Evolutionary conservation across 1,284 basidiomycete species (phyloP).

Genomic region (Apiotrichum laibachii): DNA sequence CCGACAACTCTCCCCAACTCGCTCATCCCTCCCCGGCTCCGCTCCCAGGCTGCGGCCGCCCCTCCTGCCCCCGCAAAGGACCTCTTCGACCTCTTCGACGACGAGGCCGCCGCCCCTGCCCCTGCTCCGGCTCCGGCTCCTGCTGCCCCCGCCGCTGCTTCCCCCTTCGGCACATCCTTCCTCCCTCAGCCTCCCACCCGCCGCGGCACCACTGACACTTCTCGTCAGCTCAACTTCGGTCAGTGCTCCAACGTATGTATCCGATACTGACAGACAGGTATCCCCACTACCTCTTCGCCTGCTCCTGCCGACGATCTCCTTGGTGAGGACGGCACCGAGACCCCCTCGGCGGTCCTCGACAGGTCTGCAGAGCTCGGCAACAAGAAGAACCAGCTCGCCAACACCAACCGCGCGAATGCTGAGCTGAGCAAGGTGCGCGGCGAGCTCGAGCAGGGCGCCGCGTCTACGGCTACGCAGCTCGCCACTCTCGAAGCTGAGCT

Average conservation of each 20-base stretch:
- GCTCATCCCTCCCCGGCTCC: conserved; percentile 68
- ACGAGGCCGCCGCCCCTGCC: conserved; percentile 15
- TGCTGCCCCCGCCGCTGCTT: neutral
- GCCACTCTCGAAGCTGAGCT: conserved; percentile 51
- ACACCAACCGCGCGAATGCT: conserved; percentile 60
- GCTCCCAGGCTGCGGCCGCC: conserved; percentile 14
- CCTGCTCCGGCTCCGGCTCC: conserved; percentile 8
- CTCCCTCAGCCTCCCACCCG: conserved; percentile 27
- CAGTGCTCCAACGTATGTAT: too few species aligned
- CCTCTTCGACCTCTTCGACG: conserved; percentile 51
- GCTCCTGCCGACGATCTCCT: conserved; percentile 37
- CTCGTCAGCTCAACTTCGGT: neutral
- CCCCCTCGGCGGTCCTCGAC: conserved; percentile 45
- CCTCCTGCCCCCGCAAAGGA: conserved; percentile 35
- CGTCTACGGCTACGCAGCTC: conserved; percentile 64
- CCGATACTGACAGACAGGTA: neutral
- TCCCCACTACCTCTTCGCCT: neutral
- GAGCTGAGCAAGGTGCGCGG: conserved; percentile 42
- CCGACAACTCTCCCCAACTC: conserved; percentile 69
- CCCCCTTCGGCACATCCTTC: conserved; percentile 13
- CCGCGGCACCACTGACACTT: conserved; percentile 7
- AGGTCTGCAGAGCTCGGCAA: conserved; percentile 72
- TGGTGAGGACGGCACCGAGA: conserved; percentile 38
- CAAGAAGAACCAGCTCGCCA: conserved; percentile 73
- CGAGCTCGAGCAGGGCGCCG: conserved; percentile 46